A percentile compares a stretch with the other conserved stretches of the same genome.
Conservation (phyloP, 345 rosid species). For the Draba incana region DNA sequence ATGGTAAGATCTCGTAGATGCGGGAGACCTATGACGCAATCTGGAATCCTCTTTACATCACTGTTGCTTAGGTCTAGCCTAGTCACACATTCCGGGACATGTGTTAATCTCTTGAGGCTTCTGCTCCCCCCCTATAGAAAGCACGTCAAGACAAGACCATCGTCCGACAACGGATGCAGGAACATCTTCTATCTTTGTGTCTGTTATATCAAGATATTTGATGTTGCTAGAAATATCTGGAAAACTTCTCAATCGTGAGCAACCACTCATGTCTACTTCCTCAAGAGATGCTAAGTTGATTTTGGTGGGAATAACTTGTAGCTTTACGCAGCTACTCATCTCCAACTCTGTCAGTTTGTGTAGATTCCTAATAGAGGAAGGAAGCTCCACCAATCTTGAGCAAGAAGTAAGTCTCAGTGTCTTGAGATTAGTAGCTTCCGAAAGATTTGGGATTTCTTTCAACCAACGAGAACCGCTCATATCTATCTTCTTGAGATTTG, state of each 20-base stretch:
- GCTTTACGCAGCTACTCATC: conserved; percentile 1
- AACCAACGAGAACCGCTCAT: no score
- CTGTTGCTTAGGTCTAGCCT: no score
- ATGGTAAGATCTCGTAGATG: fast-evolving
- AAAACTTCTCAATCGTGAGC: conserved; percentile 10
- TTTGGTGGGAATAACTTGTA: not conserved
- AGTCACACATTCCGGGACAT: not conserved
- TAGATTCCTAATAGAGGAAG: not conserved
- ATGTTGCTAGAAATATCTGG: conserved; percentile 16
- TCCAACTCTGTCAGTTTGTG: not conserved
- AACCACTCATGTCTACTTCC: not conserved
- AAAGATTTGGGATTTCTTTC: no score
- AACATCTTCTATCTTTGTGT: conserved; percentile 3
- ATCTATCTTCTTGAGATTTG: no score
- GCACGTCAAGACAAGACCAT: no score
- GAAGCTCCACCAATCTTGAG: conserved; percentile 13
- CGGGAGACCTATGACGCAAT: not conserved
- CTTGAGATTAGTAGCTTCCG: no score
- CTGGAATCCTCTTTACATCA: no score
- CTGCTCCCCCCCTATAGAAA: no score
- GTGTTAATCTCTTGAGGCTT: conserved; percentile 4
- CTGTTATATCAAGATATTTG: not conserved
- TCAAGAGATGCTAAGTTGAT: not conserved
- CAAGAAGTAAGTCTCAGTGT: not conserved
- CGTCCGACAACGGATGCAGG: conserved; percentile 1